phyloP scores from a whole-genome alignment of 164 flowering plant genomes.

The Berberis thunbergii region DNA sequence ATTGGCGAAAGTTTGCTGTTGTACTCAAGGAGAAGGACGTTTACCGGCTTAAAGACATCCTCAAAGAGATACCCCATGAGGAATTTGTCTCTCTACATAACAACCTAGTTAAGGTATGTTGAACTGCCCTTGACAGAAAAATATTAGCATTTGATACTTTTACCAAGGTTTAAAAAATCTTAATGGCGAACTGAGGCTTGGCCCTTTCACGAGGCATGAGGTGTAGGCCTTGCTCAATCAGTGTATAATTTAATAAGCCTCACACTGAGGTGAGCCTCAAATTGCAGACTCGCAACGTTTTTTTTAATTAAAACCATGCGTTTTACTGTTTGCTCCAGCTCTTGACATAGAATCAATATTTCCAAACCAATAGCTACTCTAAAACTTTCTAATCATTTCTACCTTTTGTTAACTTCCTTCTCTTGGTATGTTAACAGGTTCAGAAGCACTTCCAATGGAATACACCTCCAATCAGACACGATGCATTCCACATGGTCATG shows the following conservation, averaged over 20 bases:
- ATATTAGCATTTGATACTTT: not conserved
- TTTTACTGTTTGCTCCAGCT: too few species aligned
- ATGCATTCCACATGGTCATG: constrained; percentile 97
- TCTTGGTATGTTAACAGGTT: constrained; percentile 30
- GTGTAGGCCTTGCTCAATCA: too few species aligned
- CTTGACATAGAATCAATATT: too few species aligned
- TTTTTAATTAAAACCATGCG: too few species aligned
- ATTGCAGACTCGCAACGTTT: too few species aligned
- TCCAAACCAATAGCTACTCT: not conserved
- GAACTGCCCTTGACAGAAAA: not conserved
- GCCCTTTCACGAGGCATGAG: too few species aligned
- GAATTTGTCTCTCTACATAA: constrained; percentile 59
- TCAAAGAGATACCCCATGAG: constrained; percentile 55
- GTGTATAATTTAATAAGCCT: too few species aligned
- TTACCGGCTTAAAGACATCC: constrained; percentile 73
- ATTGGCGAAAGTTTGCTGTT: constrained; percentile 83
- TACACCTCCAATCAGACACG: constrained; percentile 69
- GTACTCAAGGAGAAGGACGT: constrained; percentile 82
- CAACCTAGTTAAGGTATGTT: constrained; percentile 71
- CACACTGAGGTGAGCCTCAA: too few species aligned
- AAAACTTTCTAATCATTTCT: too few species aligned
- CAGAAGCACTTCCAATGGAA: constrained; percentile 96
- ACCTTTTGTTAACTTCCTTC: not conserved
- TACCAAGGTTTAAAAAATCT: too few species aligned
- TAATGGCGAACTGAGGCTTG: too few species aligned